A percentile compares a stretch with the other conserved stretches of the same genome.
These are phyloP conservation scores for Ambrosiella beaveri DNA, from an alignment of 2,329 filamentous ascomycete genomes.

Conservation along the genomic window DNA sequence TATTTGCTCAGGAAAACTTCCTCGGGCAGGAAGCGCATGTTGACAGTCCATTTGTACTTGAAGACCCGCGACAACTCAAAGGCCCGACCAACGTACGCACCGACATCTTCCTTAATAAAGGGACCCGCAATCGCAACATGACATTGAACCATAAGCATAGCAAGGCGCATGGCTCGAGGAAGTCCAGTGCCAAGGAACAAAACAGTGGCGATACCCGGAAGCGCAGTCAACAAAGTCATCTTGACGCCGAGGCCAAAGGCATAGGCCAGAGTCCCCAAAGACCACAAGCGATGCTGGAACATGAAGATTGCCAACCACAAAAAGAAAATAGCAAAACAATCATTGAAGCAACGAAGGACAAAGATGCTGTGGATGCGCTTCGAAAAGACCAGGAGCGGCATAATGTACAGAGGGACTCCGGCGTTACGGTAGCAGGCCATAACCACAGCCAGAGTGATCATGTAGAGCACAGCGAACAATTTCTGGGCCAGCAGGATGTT, in stretches of 20 bases:
- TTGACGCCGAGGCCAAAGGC: constrained; percentile 76
- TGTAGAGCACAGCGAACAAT: constrained; percentile 65
- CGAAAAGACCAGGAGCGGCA: constrained; percentile 70
- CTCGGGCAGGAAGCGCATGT: constrained; percentile 92
- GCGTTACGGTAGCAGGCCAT: constrained; percentile 67
- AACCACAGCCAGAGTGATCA: constrained; percentile 57
- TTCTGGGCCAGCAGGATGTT: constrained; percentile 69
- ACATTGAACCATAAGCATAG: constrained; percentile 55
- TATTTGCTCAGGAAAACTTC: constrained; percentile 51
- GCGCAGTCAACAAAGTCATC: constrained; percentile 73
- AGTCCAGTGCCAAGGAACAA: constrained; percentile 60
- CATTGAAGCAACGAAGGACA: constrained; percentile 84
- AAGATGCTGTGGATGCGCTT: constrained; percentile 92
- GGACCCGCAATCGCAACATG: constrained; percentile 52
- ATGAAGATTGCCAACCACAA: constrained; percentile 67
- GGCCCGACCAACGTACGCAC: constrained; percentile 60
- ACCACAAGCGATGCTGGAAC: constrained; percentile 61
- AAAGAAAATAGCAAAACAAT: constrained; percentile 72
- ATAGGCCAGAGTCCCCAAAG: constrained; percentile 53
- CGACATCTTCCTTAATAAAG: constrained; percentile 48
- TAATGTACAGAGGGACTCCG: constrained; percentile 69
- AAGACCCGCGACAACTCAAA: constrained; percentile 88
- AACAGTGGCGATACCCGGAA: constrained; percentile 64
- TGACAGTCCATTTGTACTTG: constrained; percentile 96
- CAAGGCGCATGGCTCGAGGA: constrained; percentile 50